Percentiles rank a stretch among this genome's conserved stretches.
Conservation (phyloP, 2,329 filamentous ascomycete genomes). For the Emmonsiellopsis sp. region DNA sequence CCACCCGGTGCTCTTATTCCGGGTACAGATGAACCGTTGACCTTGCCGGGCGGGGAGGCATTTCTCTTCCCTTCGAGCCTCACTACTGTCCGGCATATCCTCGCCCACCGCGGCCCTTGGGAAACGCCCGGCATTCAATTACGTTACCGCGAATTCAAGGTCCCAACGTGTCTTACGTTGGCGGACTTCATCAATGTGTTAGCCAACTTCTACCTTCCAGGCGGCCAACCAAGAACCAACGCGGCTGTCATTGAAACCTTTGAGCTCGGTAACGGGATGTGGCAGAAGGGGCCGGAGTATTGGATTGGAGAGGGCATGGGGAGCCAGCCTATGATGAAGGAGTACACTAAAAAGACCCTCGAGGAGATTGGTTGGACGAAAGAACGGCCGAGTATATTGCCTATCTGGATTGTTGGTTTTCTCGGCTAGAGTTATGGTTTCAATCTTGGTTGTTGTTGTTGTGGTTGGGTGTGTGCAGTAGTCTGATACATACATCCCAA, state of each 20-base stretch:
- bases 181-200: slow-evolving; percentile 34
- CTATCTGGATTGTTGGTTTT: slow-evolving; percentile 15
- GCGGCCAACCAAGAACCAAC: slow-evolving; percentile 16
- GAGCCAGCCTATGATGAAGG: slow-evolving; percentile 23
- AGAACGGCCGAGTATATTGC: slow-evolving; percentile 14
- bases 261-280: slow-evolving; percentile 42
- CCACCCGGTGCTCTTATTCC: slow-evolving; percentile 48
- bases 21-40: slow-evolving; percentile 43
- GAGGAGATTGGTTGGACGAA: slow-evolving; percentile 52
- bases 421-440: too few relatives aligned
- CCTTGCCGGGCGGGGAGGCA: slow-evolving; percentile 49
- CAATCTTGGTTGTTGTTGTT: too few relatives aligned
- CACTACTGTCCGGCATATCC: slow-evolving; percentile 53
- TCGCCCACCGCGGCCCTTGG: slow-evolving; percentile 27
- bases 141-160: neutral
- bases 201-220: neutral
- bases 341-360: slow-evolving; percentile 42
- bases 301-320: slow-evolving; percentile 26
- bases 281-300: slow-evolving; percentile 45
- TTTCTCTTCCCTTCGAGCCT: slow-evolving; percentile 54
- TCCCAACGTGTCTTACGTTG: too few relatives aligned
- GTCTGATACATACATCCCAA: too few relatives aligned
- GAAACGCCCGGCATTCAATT: slow-evolving; percentile 28
- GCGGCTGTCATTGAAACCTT: slow-evolving; percentile 49
- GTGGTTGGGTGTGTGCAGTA: too few relatives aligned